A percentile compares a stretch with the other conserved stretches of the same genome.
Conservation (phyloP, 129 eudicot species). For the carrot (Daucus carota) region DNA sequence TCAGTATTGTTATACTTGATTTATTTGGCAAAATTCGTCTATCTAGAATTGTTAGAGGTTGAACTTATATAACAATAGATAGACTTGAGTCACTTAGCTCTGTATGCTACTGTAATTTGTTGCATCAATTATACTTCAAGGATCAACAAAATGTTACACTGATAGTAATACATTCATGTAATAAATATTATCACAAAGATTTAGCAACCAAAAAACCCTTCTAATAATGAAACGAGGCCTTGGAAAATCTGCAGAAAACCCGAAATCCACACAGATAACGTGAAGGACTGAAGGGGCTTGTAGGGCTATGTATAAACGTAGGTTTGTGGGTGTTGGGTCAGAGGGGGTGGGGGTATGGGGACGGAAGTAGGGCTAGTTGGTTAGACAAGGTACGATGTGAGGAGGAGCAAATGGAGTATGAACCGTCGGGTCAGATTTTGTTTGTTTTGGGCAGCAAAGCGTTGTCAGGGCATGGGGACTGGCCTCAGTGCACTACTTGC, state of each 20-base stretch:
- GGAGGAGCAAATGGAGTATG: neutral
- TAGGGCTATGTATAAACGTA: neutral
- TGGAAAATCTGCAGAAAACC: neutral
- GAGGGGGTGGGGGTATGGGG: too few species aligned
- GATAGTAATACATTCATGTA: too few species aligned
- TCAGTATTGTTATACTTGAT: too few species aligned
- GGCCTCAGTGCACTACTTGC: neutral
- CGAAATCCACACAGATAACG: too few species aligned
- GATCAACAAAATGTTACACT: neutral
- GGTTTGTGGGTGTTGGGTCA: neutral
- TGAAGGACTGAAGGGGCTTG: too few species aligned
- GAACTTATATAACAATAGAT: too few species aligned
- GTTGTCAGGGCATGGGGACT: conserved; percentile 7
- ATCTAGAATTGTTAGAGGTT: neutral
- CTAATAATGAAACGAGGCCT: too few species aligned
- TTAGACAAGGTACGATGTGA: neutral
- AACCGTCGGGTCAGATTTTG: conserved; percentile 20
- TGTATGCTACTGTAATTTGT: neutral
- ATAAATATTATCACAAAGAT: neutral
- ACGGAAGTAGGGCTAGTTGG: neutral
- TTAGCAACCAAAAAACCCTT: too few species aligned
- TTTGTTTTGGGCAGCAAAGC: conserved; percentile 9
- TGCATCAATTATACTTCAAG: neutral
- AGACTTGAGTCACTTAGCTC: neutral
- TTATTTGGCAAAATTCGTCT: neutral